Base-by-base conservation (phyloP, 352 stramenopile species). In the Pseudoperonospora humuli region DNA sequence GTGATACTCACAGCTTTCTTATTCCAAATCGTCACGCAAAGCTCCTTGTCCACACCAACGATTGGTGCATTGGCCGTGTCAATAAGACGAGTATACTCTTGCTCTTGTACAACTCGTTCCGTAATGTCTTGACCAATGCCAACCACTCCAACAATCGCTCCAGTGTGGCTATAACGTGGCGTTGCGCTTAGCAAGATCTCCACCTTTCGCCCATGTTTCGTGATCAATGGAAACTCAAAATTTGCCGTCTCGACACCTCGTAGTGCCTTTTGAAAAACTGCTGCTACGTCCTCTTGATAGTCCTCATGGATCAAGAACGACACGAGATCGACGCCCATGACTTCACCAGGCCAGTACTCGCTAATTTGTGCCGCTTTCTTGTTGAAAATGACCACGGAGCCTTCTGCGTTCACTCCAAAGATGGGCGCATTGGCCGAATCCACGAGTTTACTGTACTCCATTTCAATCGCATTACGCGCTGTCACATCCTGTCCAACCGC, bases 11-110 rank as follows among this genome's bases (percentile, higher is more conserved):
- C 75, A 0, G 83, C 87, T 54, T 95, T 95, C 39, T 96, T 86
- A 55, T 98, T 98, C 92, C 92, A 98, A 53, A 93, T 84, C 10
- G 84, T 88, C 24, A 95, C 82, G 14, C 62, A 57, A 35, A 85
- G 86, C 24, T 86, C 48, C 21, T 67, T 73, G 66, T 97, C 76
- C 9, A 94, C 57, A 6, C 75, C 82, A 15, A 91, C 86, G 39
- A 94, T 92, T 0, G 82, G 81, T 4, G 75, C 81, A 24, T 91
- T 93, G 3, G 79, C 78, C 0, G 78, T 86, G 33, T 93, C 78
- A 27, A 94, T 84, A 7, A 94, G 54, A 0, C 77, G 68, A 24
- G 60, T 82, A 51, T 88, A 86, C 54, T 92, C 82, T 35, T 88
- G 76, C 37, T 93, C 82, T 25, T 85, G 76, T 6, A 85, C 66